Base-by-base conservation (phyloP, 371 early-diverging fungal species). In the Mucor sp. region DNA sequence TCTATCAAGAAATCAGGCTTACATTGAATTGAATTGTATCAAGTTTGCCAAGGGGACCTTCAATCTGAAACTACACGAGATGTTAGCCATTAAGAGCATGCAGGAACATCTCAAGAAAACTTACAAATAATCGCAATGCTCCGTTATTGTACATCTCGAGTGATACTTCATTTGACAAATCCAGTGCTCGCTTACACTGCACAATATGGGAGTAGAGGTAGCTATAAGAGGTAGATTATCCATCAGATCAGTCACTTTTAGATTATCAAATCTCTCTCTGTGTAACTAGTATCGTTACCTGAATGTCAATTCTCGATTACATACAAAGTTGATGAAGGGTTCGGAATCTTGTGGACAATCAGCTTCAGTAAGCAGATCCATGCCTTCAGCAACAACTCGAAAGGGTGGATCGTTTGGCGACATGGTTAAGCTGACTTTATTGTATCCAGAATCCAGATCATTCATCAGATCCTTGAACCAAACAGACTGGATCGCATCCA, bases 281-380 rank as follows among this genome's bases (percentile, higher is more conserved):
- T 70, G 67, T 55, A 48, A 70, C 71, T 12, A 4, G 1, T 12
- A 12, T 50, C 4, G 21, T 64, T 70, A 83, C 83, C 72, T 77
- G 56, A 66, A 74, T 33, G 65, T 61, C 12, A 69, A 53, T 32
- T 65, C 69, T 21, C 57, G 44, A 15, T 68, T 41, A 47, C 77
- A 77, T 6, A 67, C 55, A 59, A 80, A 77, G 21, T 60, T 70
- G 15, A 77, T 66, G 64, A 82, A 78, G 9, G 74, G 56, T 4
- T 79, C 79, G 6, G 80, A 78, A 37, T 71, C 50, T 41, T 70
- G 70, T 15, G 69, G 74, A 53, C 74, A 80, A 60, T 74, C 73
- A 56, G 72, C 71, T 70, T 80, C 68, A 25, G 50, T 28, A 4
- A 48, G 30, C 4, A 30, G n/a, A 56, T 57, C 60, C 21, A 48